Percentiles rank a stretch among this genome's conserved stretches.
Evolutionary conservation across 768 basidiomycete species (phyloP).

Genomic region (Sutorius australiensis): DNA sequence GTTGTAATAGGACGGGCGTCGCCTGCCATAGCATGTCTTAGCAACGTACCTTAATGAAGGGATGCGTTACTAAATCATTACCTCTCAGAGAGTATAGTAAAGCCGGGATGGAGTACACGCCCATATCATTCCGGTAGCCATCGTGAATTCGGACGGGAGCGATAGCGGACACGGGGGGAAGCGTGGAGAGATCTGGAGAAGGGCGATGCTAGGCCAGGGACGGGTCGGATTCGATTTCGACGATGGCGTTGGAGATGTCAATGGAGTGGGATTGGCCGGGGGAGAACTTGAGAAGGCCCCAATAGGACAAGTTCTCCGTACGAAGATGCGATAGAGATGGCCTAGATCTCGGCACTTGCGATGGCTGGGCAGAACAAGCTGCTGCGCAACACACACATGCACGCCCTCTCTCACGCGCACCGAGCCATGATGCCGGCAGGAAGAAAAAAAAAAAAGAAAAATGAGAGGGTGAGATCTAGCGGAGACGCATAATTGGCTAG

Average conservation of each 20-base stretch:
- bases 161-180: constrained; percentile 25
- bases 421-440: constrained; percentile 22
- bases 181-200: constrained; percentile 26
- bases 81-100: constrained; percentile 33
- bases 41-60: constrained; percentile 37
- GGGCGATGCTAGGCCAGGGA: constrained; percentile 23
- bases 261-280: constrained; percentile 28
- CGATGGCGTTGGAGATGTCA: constrained; percentile 33
- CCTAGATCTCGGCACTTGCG: constrained; percentile 22
- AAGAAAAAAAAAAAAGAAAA: constrained; percentile 13
- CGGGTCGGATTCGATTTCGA: constrained; percentile 26
- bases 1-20: constrained; percentile 34
- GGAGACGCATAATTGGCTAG: constrained; percentile 24
- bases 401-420: constrained; percentile 15
- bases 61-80: constrained; percentile 37
- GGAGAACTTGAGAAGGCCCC: constrained; percentile 22
- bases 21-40: constrained; percentile 35
- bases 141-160: constrained; percentile 31
- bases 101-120: constrained; percentile 33
- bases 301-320: constrained; percentile 26
- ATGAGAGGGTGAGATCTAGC: constrained; percentile 20
- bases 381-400: constrained; percentile 15
- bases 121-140: constrained; percentile 33
- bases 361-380: constrained; percentile 11
- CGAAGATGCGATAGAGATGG: constrained; percentile 14